Evolutionary conservation across 805 yeast genomes (phyloP), one percentile per base, ranked within the genome.

Genomic region (Starmerella bombicola): DNA sequence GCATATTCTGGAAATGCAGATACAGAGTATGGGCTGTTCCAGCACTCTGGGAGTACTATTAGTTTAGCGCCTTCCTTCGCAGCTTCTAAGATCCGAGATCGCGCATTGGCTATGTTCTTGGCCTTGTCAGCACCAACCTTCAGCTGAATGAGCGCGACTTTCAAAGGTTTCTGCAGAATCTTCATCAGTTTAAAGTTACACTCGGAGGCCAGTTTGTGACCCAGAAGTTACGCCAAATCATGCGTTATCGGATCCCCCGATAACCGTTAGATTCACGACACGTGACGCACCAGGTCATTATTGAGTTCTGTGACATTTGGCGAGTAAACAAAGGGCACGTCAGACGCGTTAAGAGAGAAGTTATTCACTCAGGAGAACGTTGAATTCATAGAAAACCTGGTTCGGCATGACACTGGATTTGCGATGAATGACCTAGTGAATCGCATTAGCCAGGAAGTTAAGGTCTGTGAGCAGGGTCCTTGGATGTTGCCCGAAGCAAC

Each of bases 11-110:
- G 73, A 61, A 91, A 91, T 47, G 86, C 79, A 43, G 73, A 73
- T 22, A 84, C 94, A 0, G 93, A 74, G 57, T 91, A 91, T 3
- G 97, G 97, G 1, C 95, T 82, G 59, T 88, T 91, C 72, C 86
- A 88, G 64, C 95, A 85, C 63, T 91, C 97, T 7, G 98, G 98
- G 24, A 91, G 65, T 49, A 91, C 83, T 9, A 91, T 72, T 31
- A 88, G 65, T 53, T 86, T 80, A 6, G 78, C 71, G 6, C 76
- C 72, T 19, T 61, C 55, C 15, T 74, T 68, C 19, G 78, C 75
- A 1, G 97, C 96, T 42, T 70, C 73, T 18, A 67, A 66, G 34
- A 84, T 73, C 50, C 70, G 75, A 9, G 66, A 67, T 36, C 71
- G 68, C 4, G 82, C 94, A 50, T 79, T 76, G 36, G 67, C 56